These are phyloP conservation scores for Gossypium herbaceum DNA, from an alignment of 345 rosid genomes.

Conservation along the genomic window DNA sequence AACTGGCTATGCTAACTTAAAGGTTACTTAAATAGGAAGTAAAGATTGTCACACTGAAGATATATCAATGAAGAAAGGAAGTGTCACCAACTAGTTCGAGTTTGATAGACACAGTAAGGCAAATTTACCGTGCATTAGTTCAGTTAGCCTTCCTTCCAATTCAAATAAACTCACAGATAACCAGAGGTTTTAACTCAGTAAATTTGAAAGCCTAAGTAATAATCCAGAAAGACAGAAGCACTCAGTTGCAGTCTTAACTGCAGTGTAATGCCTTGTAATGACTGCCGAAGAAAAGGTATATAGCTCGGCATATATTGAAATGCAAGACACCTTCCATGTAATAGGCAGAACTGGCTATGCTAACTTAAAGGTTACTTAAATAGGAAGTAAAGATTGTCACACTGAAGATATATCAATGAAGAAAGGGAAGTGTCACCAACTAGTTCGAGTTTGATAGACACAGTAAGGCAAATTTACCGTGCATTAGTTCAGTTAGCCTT, in stretches of 20 bases:
- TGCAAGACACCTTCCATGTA: background rate
- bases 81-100: conserved; percentile 35
- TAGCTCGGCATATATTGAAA: background rate
- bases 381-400: background rate
- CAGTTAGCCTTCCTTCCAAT: background rate
- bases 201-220: background rate
- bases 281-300: background rate
- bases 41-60: conserved; percentile 1
- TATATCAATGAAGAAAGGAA: conserved; percentile 13
- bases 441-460: background rate
- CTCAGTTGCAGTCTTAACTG: background rate
- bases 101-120: background rate
- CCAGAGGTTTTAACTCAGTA: background rate
- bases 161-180: background rate
- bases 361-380: background rate
- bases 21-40: background rate
- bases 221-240: background rate
- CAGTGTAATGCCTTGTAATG: background rate
- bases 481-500: background rate
- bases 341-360: background rate
- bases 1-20: background rate
- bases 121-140: background rate
- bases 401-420: conserved; percentile 9
- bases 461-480: background rate
- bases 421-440: conserved; percentile 37